Conservation (phyloP, 2,329 filamentous ascomycete genomes). For the Grosmannia clavigera region DNA sequence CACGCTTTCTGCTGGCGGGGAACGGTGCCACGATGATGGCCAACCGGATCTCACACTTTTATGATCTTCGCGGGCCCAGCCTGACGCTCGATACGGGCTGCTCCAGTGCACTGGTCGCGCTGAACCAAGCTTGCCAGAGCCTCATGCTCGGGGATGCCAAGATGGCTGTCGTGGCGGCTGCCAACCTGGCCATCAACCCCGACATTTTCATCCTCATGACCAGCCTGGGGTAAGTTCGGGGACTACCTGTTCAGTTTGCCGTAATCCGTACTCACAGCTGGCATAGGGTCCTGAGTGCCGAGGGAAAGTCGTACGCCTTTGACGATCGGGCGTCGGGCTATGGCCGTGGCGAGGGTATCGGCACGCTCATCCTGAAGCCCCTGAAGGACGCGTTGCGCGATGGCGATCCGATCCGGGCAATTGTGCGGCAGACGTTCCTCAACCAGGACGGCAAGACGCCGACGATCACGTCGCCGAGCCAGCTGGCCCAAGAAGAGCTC, state of each 20-base stretch:
- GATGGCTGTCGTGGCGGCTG: background rate
- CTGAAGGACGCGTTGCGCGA: slow-evolving; percentile 23
- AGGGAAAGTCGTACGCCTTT: slow-evolving; percentile 18
- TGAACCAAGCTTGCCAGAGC: slow-evolving; percentile 25
- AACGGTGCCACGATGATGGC: slow-evolving; percentile 21
- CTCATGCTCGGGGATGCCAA: slow-evolving; percentile 11
- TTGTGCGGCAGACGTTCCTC: slow-evolving; percentile 13
- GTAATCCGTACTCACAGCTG: background rate
- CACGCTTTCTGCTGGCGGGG: slow-evolving; percentile 22
- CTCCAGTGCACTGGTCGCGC: slow-evolving; percentile 25
- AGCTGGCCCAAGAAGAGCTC: slow-evolving; percentile 15
- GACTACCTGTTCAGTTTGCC: too few species aligned
- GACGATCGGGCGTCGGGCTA: slow-evolving; percentile 35
- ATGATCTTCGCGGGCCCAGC: slow-evolving; percentile 27
- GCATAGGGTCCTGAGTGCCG: slow-evolving; percentile 16
- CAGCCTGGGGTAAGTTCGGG: background rate
- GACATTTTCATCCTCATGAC: background rate
- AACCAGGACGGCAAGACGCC: slow-evolving; percentile 12
- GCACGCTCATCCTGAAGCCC: slow-evolving; percentile 29
- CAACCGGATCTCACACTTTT: slow-evolving; percentile 28
- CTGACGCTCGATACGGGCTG: slow-evolving; percentile 33
- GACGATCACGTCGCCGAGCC: slow-evolving; percentile 11
- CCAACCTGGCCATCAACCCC: slow-evolving; percentile 4
- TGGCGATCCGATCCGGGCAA: slow-evolving; percentile 23
- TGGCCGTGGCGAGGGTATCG: slow-evolving; percentile 35